Evolutionary conservation across 2,329 filamentous ascomycete species (phyloP), one percentile per base, ranked within the genome.

Genomic region (Massarina eburnea): DNA sequence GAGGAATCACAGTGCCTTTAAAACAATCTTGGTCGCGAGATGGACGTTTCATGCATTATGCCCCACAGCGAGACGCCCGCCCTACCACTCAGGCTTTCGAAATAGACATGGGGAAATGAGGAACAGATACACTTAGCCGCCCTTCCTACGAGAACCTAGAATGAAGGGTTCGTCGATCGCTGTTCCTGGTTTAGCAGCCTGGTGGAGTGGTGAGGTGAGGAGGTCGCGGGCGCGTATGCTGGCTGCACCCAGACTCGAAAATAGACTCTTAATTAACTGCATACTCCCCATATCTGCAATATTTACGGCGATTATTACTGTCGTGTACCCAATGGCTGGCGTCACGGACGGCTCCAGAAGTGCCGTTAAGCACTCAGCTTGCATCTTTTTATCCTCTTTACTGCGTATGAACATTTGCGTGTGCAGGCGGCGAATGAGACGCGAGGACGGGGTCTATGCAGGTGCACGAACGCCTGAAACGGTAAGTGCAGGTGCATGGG

Each of bases 1-100:
- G 54, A 56, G 54, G 58, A 55, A 45, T 46, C 27, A 45, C 53
- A 52, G 49, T 57, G 57, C 59, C 49, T 66, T 70, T 68, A 66
- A 68, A 68, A 66, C 59, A 30, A 54, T 49, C 43, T 52, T 59
- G 54, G 56, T 63, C 49, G 54, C 58, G 46, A 14, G 27, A 52
- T 61, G 50, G 44, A 37, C 37, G 64, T 67, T 67, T 67, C 64
- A 66, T 45, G 36, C 47, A 39, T 41, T 43, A 30, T 39, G 21
- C 48, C 43, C 41, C 39, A 46, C 43, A 34, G 38, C 44, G 38
- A 45, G 46, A 38, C 41, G 37, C 51, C 49, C 51, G 41, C 34
- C 41, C 15, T 48, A 30, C 27, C 27, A 14, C 27, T 30, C 27
- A 30, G 27, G 7, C 27, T 14, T 8, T 52, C 40, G 55, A 55